Conservation (phyloP, 2,329 filamentous ascomycete genomes). For the Alternaria sp. region DNA sequence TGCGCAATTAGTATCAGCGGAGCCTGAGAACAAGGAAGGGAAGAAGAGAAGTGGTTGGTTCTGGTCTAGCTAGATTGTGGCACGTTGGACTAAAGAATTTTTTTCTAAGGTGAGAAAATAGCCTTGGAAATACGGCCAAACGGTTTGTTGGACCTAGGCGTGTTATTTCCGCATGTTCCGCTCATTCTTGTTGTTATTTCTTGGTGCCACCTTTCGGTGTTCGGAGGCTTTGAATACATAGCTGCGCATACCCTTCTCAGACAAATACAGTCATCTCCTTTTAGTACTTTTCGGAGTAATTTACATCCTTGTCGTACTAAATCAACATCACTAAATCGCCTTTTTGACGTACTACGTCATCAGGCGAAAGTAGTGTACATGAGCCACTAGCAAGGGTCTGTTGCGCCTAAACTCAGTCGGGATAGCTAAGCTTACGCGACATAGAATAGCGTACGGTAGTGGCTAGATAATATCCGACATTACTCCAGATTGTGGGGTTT, state of each 20-base stretch:
- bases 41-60: constrained; percentile 44
- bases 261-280: constrained; percentile 32
- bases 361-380: too few species aligned
- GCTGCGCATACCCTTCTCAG: constrained; percentile 17
- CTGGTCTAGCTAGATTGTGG: constrained; percentile 34
- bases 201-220: neutral
- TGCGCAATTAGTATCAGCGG: constrained; percentile 12
- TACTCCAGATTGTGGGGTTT: too few species aligned
- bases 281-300: neutral
- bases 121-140: neutral
- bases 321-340: too few species aligned
- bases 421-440: too few species aligned
- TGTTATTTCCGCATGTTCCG: neutral
- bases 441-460: too few species aligned
- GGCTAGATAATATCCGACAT: too few species aligned
- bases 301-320: too few species aligned
- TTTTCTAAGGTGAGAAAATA: too few species aligned
- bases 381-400: too few species aligned
- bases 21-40: constrained; percentile 16
- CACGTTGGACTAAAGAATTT: too few species aligned
- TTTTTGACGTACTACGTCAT: too few species aligned
- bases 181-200: neutral
- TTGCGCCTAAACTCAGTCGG: too few species aligned
- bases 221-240: neutral
- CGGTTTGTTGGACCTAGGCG: neutral